Base-by-base conservation (phyloP, 2,329 filamentous ascomycete species). In the Ceratocystis lukuohia region DNA sequence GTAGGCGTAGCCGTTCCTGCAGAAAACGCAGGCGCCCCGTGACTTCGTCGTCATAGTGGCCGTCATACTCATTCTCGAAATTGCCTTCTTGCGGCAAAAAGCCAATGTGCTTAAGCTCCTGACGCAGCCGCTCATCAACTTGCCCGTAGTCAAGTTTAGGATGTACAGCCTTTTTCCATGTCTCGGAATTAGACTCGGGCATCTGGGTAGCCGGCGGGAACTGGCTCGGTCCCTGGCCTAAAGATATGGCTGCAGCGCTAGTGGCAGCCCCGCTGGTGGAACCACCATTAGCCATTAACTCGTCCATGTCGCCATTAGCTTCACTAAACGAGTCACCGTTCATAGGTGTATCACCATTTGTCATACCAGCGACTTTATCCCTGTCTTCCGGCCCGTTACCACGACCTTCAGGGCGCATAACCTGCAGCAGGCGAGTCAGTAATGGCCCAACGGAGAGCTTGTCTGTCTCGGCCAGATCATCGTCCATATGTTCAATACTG, bases 21-120 rank as follows among this genome's bases (percentile, higher is more conserved):
- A 99, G 80, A 28, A 91, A 84, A 10, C 94, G 91, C 25, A 99
- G 79, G 22, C 94, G 88, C 62, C 90, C 92, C 5, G 92, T 90
- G 48, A 99, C 89, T 74, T 96, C 93, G 74, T 99, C 94, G 73
- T 99, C 94, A 71, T 86, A 91, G 74, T 96, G 90, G 0, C 86
- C 88, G 71, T 96, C 90, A 75, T 92, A 97, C 70, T 96, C 89
- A 10, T 88, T 86, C 45, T 81, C 79, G 56, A 80, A 79, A 2
- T 69, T 69, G 30, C 75, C 75, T 64, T 90, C 88, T 3, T 82
- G 78, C 0, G 88, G 85, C 17, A 97, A 80, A 71, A 99, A 89
- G 10, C 94, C 94, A 68, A 96, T 90, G 75, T 96, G 89, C 15
- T 88, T 86, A 20, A 99, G 82, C 74, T 99, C 94, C 72, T 91